These are phyloP conservation scores for Tolypocladium tropicale DNA, from an alignment of 2,329 filamentous ascomycete genomes.

Conservation along the genomic window DNA sequence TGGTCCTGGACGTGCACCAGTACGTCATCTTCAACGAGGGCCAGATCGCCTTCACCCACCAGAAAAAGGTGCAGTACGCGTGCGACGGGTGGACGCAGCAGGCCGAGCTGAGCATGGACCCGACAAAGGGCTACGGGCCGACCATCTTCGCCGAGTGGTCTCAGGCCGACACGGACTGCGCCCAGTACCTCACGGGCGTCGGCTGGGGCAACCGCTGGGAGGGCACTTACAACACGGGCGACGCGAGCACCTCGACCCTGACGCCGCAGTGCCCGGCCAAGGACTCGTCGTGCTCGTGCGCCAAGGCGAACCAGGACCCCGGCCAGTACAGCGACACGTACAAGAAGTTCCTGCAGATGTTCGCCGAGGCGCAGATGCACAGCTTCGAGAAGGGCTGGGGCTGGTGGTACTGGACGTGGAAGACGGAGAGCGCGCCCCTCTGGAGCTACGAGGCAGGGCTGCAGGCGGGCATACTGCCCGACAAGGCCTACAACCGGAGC, in stretches of 20 bases:
- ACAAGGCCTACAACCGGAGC: conserved; percentile 58
- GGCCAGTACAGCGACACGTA: conserved; percentile 59
- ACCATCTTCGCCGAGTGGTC: conserved; percentile 96
- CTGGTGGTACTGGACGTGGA: conserved; percentile 99
- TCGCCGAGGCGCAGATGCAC: conserved; percentile 93
- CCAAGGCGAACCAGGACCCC: conserved; percentile 63
- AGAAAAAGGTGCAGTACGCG: conserved; percentile 75
- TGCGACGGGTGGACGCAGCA: conserved; percentile 82
- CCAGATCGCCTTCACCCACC: conserved; percentile 73
- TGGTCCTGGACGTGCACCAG: conserved; percentile 94
- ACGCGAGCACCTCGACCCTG: conserved; percentile 49
- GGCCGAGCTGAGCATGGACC: conserved; percentile 61
- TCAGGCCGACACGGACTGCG: conserved; percentile 94
- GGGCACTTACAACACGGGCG: conserved; percentile 67
- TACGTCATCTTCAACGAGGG: conserved; percentile 96
- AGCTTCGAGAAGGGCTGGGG: conserved; percentile 90
- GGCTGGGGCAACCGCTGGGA: conserved; percentile 84
- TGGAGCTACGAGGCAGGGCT: conserved; percentile 88
- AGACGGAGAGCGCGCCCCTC: conserved; percentile 74
- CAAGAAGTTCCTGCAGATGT: conserved; percentile 77
- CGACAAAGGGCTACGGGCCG: conserved; percentile 72
- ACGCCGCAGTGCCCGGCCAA: conserved; percentile 64
- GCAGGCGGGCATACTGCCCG: conserved; percentile 67
- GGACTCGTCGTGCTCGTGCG: conserved; percentile 60
- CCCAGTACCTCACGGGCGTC: conserved; percentile 78